Evolutionary conservation across 169 alveolate genomes (phyloP), one percentile per base, ranked within the genome.

Genomic region (Plasmodium coatneyi): DNA sequence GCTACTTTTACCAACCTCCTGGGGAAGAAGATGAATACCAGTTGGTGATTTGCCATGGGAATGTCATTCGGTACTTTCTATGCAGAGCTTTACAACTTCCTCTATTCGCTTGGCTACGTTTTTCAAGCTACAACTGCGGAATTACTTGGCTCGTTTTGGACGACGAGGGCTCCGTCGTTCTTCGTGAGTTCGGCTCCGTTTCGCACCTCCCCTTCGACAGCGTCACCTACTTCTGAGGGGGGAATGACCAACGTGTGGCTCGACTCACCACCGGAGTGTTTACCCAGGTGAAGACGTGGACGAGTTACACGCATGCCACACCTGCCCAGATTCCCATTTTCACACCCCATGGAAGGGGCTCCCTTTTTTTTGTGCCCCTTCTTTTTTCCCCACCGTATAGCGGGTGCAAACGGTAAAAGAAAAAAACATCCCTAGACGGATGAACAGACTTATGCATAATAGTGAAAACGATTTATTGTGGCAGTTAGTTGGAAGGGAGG

Each of bases 31-130:
- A 94, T 52, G 92, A 80, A 25, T 95, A 93, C 43, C 96, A 95
- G 52, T 84, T 95, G 16, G 91, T 95, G 46, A 95, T 92, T 22
- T 95, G 96, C 36, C 96, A 92, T 66, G 97, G 97, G 9, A 95
- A 95, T 92, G 95, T 95, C 19, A 95, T 92, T 46, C 86, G 96
- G 34, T 95, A 92, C 19, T 90, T 95, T 89, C 79, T 95, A 52
- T 95, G 97, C 54, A 92, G 95, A 43, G 97, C 96, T 32, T 89
- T 95, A 30, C 97, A 95, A 72, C 72, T 91, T 60, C 96, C 97
- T 32, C 70, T 94, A 83, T 83, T 92, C 82, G 95, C 96, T 5
- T 95, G 97, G 97, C 70, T 95, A 16, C 82, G 97, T 34, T 82
- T 95, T 54, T 92, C 94, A 49, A 93, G 94, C 54, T 87, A 84